Percentiles rank a stretch among this genome's conserved stretches.
These are phyloP conservation scores for Berkeleyomyces rouxiae DNA, from an alignment of 2,329 filamentous ascomycete species.

Conservation along the genomic window DNA sequence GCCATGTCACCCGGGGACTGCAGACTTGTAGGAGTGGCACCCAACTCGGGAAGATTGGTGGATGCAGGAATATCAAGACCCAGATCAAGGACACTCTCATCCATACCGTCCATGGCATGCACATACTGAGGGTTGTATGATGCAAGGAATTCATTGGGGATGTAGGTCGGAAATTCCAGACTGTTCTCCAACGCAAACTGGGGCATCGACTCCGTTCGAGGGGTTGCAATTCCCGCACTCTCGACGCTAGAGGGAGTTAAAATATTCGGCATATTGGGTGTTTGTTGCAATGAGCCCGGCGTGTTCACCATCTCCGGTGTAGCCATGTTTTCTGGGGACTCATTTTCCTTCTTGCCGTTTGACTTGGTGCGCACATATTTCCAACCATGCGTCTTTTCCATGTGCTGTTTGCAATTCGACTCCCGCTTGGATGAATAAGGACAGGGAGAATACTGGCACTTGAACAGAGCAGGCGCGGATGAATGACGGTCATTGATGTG, in stretches of 20 bases:
- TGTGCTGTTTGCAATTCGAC: conserved; percentile 95
- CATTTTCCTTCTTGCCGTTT: conserved; percentile 49
- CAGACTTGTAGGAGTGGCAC: conserved; percentile 8
- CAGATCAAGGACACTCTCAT: conserved; percentile 14
- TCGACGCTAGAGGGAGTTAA: conserved; percentile 43
- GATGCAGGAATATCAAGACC: conserved; percentile 11
- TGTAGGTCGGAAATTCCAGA: conserved; percentile 34
- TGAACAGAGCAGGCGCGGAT: conserved; percentile 58
- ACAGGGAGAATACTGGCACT: conserved; percentile 70
- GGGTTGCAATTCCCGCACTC: conserved; percentile 32
- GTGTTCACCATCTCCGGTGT: conserved; percentile 21
- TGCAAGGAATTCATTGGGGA: conserved; percentile 29
- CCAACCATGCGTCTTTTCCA: conserved; percentile 93
- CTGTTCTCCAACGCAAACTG: conserved; percentile 20
- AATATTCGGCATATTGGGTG: conserved; percentile 44
- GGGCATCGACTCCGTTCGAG: conserved; percentile 31
- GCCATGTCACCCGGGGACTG: conserved; percentile 6
- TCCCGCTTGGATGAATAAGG: conserved; percentile 90
- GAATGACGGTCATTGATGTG: conserved; percentile 96
- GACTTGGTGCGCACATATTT: conserved; percentile 84
- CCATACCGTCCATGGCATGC: conserved; percentile 24
- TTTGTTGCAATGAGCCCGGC: conserved; percentile 31
- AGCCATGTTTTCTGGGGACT: background rate
- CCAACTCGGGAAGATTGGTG: conserved; percentile 8
- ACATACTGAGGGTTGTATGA: conserved; percentile 17